These are phyloP conservation scores for Boletus subcaerulescens DNA, from an alignment of 768 basidiomycete species.

Conservation along the genomic window DNA sequence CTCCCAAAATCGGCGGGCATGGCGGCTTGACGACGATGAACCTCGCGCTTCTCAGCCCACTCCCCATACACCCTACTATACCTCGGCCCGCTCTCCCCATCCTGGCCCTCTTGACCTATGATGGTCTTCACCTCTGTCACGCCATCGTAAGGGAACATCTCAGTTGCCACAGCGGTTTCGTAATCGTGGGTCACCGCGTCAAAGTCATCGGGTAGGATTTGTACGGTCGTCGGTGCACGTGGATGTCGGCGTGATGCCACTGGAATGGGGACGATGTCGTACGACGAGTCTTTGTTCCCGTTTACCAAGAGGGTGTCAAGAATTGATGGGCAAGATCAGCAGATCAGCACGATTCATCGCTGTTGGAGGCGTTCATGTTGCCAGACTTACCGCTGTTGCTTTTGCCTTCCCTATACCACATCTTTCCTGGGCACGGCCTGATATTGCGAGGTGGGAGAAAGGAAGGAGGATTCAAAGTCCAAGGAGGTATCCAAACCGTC, in stretches of 20 bases:
- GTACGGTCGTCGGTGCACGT: constrained; percentile 32
- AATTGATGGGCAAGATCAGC: constrained; percentile 16
- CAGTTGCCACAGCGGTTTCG: constrained; percentile 26
- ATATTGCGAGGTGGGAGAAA: background rate
- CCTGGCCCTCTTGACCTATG: constrained; percentile 6
- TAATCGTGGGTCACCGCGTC: constrained; percentile 30
- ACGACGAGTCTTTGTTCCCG: constrained; percentile 29
- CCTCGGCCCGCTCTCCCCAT: constrained; percentile 7
- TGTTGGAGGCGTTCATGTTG: background rate
- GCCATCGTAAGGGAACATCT: constrained; percentile 21
- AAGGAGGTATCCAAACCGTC: background rate
- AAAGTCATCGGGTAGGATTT: constrained; percentile 30
- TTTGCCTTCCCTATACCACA: constrained; percentile 24
- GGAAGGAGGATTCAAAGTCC: background rate
- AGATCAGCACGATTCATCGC: constrained; percentile 8
- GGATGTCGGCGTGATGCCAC: constrained; percentile 21
- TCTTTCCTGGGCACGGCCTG: constrained; percentile 2
- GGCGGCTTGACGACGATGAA: constrained; percentile 23
- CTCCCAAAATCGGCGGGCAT: constrained; percentile 26
- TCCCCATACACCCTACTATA: constrained; percentile 33
- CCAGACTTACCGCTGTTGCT: constrained; percentile 30
- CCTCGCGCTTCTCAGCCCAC: constrained; percentile 29
- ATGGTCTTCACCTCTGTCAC: constrained; percentile 22
- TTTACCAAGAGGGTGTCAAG: background rate
- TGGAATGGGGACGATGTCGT: constrained; percentile 28